phyloP scores from a whole-genome alignment of 176 grass and related monocot genomes.

The Cocos nucifera region DNA sequence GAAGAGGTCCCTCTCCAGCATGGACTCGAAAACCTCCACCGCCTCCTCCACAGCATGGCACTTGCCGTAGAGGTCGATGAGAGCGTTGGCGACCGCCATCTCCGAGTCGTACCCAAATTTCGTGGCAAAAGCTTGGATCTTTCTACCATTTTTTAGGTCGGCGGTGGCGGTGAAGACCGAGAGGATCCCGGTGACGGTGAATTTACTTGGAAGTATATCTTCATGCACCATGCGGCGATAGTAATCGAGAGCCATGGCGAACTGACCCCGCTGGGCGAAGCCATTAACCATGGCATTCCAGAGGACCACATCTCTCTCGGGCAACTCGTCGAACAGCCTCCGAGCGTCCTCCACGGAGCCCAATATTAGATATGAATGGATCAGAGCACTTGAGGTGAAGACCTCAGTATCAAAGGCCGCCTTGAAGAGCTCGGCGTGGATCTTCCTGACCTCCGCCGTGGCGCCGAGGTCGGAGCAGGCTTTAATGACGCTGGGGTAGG shows the following conservation, averaged over 20 bases:
- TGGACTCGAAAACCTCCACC: conserved; percentile 37
- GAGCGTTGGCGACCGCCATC: conserved; percentile 28
- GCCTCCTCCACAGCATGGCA: conserved; percentile 33
- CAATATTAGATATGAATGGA: conserved; percentile 23
- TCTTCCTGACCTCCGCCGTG: conserved; percentile 1
- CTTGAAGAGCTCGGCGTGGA: conserved; percentile 37
- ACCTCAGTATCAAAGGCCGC: conserved; percentile 21
- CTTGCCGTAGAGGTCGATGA: conserved; percentile 63
- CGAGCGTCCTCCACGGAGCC: conserved; percentile 38
- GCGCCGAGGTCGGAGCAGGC: conserved; percentile 16
- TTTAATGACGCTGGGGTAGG: conserved; percentile 9
- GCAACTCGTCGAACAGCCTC: conserved; percentile 46
- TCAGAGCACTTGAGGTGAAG: conserved; percentile 53
- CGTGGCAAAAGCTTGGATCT: conserved; percentile 34
- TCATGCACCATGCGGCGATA: conserved; percentile 40
- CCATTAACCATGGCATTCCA: conserved; percentile 64
- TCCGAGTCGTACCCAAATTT: conserved; percentile 31
- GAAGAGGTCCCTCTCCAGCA: conserved; percentile 39
- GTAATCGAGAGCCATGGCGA: conserved; percentile 30
- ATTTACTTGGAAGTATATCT: conserved; percentile 28
- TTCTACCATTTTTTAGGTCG: conserved; percentile 20
- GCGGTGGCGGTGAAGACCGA: conserved; percentile 37
- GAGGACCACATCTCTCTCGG: conserved; percentile 32
- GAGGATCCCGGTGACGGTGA: conserved; percentile 44
- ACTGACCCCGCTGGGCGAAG: conserved; percentile 38